Conservation (phyloP, 345 rosid species). For the Raphanus raphanistrum region DNA sequence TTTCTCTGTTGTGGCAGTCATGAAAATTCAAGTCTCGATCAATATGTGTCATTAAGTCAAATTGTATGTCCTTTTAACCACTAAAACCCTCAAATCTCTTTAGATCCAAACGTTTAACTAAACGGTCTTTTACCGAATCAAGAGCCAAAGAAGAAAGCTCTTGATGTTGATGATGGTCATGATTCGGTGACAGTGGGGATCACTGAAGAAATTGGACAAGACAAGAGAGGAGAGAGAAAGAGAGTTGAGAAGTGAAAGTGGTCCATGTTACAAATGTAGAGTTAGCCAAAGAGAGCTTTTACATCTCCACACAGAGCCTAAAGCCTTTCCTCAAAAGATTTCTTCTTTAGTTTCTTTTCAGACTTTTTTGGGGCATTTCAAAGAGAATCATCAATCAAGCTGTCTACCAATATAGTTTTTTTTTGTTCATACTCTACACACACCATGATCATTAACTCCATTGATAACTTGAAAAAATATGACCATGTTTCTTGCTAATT, state of each 20-base stretch:
- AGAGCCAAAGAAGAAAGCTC: conserved; percentile 29
- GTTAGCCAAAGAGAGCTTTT: conserved; percentile 37
- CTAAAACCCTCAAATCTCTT: conserved; percentile 6
- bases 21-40: conserved; percentile 20
- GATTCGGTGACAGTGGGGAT: conserved; percentile 43
- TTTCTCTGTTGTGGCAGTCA: conserved; percentile 29
- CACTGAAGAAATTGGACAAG: conserved; percentile 41
- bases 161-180: conserved; percentile 36
- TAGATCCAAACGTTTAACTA: conserved; percentile 13
- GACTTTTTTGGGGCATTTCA: conserved; percentile 22
- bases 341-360: conserved; percentile 39
- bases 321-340: conserved; percentile 40
- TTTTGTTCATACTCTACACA: not conserved
- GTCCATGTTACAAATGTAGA: conserved; percentile 37
- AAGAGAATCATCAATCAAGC: conserved; percentile 30
- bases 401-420: conserved; percentile 2
- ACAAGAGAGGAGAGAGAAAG: conserved; percentile 29
- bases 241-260: conserved; percentile 42
- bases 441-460: not conserved
- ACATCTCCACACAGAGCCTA: conserved; percentile 30
- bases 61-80: conserved; percentile 12
- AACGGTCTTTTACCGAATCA: conserved; percentile 21
- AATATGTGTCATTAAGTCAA: conserved; percentile 19
- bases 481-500: conserved; percentile 9
- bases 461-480: not conserved